Evolutionary conservation across 306 rosid genomes (phyloP).

Genomic region (Medicago lupulina): DNA sequence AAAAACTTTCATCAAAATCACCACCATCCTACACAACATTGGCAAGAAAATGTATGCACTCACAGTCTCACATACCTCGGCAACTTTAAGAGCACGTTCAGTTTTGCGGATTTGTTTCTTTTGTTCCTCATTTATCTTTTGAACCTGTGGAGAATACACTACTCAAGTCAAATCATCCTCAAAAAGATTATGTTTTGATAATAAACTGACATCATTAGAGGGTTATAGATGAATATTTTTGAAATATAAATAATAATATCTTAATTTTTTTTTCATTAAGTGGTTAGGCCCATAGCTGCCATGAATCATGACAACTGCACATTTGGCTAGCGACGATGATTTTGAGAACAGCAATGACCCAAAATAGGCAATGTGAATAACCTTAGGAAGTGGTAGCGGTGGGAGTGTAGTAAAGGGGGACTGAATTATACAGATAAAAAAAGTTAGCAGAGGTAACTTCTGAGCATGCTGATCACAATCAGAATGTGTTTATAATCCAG

Average conservation of each 20-base stretch:
- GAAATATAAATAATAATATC: slow-evolving; percentile 17
- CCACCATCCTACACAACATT: slow-evolving; percentile 42
- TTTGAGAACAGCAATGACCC: neutral
- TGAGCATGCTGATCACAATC: slow-evolving; percentile 16
- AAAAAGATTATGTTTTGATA: slow-evolving; percentile 23
- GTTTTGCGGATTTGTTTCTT: slow-evolving; percentile 65
- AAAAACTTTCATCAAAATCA: slow-evolving; percentile 37
- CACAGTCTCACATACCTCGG: slow-evolving; percentile 85
- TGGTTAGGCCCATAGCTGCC: neutral
- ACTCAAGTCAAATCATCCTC: slow-evolving; percentile 40
- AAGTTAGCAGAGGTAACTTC: neutral
- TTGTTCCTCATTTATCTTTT: slow-evolving; percentile 76
- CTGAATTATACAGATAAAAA: neutral
- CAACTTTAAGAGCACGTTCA: slow-evolving; percentile 88
- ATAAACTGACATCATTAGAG: slow-evolving; percentile 10
- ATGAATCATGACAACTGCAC: neutral
- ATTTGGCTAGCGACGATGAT: neutral
- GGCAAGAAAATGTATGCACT: slow-evolving; percentile 32
- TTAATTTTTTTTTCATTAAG: neutral
- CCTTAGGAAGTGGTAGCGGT: neutral
- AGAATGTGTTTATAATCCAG: slow-evolving; percentile 3
- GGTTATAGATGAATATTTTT: slow-evolving; percentile 1
- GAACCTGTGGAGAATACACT: slow-evolving; percentile 59
- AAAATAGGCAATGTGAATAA: neutral
- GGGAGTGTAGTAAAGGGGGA: neutral